phyloP scores from a whole-genome alignment of 441 rosid genomes.

The Raphanus hybrid region DNA sequence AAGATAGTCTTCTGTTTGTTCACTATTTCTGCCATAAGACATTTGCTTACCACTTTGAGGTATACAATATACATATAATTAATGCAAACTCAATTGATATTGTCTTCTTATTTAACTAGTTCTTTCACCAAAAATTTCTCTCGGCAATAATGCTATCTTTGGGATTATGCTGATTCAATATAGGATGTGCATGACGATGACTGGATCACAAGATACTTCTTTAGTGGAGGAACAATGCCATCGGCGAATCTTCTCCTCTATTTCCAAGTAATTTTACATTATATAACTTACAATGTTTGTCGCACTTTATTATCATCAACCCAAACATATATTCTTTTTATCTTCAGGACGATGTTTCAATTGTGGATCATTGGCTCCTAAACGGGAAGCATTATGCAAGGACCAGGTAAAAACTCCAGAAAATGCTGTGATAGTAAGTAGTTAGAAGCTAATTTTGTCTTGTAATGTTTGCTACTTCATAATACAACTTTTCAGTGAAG shows the following conservation, averaged over 20 bases:
- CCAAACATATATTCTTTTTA: neutral
- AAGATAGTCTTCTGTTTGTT: conserved; percentile 73
- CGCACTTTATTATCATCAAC: neutral
- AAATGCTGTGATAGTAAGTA: neutral
- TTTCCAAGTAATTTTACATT: conserved; percentile 61
- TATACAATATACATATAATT: conserved; percentile 37
- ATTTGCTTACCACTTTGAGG: conserved; percentile 90
- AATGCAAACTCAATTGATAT: neutral
- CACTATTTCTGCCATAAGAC: conserved; percentile 85
- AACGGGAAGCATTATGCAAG: conserved; percentile 80
- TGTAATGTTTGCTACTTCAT: neutral
- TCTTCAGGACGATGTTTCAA: conserved; percentile 69
- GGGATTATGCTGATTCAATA: conserved; percentile 7
- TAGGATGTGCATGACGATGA: conserved; percentile 81
- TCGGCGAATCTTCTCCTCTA: conserved; percentile 83
- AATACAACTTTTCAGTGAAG: conserved; percentile 54
- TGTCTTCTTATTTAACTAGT: neutral
- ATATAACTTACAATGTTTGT: neutral
- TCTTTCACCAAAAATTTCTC: neutral
- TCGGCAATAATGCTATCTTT: neutral
- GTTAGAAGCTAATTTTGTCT: neutral
- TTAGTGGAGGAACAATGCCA: conserved; percentile 92
- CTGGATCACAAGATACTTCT: conserved; percentile 87
- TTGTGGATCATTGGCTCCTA: conserved; percentile 34
- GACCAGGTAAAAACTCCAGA: conserved; percentile 55